Evolutionary conservation across 768 basidiomycete species (phyloP).

Genomic region (Amanita jacksonii): DNA sequence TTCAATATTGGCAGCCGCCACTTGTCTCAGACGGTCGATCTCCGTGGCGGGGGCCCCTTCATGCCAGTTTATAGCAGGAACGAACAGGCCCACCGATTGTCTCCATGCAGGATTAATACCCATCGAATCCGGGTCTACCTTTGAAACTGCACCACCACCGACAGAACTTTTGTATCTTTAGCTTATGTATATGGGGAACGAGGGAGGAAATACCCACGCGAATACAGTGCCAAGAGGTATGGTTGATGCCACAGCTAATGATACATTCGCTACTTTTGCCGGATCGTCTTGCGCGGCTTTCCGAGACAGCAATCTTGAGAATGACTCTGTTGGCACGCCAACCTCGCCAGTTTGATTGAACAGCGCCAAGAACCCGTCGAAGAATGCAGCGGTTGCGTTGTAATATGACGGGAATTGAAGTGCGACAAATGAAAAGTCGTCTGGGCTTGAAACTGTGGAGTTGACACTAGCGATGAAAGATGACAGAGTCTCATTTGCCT

Average conservation of each 20-base stretch:
- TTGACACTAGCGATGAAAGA: neutral
- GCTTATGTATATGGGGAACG: too few relatives aligned
- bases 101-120: constrained; percentile 43
- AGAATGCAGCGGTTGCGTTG: too few relatives aligned
- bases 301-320: neutral
- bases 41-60: neutral
- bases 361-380: too few relatives aligned
- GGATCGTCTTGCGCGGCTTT: neutral
- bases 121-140: constrained; percentile 24
- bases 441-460: neutral
- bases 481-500: neutral
- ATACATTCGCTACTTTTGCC: neutral
- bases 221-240: too few relatives aligned
- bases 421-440: too few relatives aligned
- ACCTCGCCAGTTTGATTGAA: too few relatives aligned
- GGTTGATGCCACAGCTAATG: neutral
- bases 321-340: neutral
- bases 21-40: constrained; percentile 4
- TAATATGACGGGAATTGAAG: neutral
- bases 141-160: constrained; percentile 34
- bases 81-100: constrained; percentile 25
- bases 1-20: constrained; percentile 14
- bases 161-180: constrained; percentile 33
- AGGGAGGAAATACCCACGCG: neutral
- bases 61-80: constrained; percentile 16